Base-by-base conservation (phyloP, 306 rosid genomes). In the Fagus crenata region DNA sequence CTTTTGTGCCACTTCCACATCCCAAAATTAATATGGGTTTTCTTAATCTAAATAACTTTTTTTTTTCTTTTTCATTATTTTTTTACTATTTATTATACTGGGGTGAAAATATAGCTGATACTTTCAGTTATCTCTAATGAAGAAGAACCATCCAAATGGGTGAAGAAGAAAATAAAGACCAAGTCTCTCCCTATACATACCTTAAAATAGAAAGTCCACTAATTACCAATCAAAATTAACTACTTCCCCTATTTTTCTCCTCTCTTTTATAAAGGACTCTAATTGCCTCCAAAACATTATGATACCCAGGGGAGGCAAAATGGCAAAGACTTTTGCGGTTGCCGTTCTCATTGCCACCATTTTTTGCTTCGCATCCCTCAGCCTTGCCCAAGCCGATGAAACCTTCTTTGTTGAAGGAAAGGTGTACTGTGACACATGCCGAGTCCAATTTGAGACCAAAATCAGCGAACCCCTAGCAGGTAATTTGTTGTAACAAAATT, bases 381-480 rank as follows among this genome's bases (percentile, higher is more conserved):
- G n/a, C 4, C 15, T 28, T 40, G 75, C 76, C 64, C 43, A 41
- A 46, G 51, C 51, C 51, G 11, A 17, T 12, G 53, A n/a, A 28
- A 9, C 32, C 22, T 28, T 78, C 55, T 41, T 31, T 11, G 78
- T 79, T 4, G 78, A 79, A 49, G 82, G 82, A 11, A 79, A 41
- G 32, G 69, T 79, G 35, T 79, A 79, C 40, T 79, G 82, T n/a
- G 82, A 79, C 41, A 76, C 82, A 75, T 79, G 82, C 55, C 74
- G 78, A 0, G 78, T 79, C 65, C 78, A 65, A 54, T 79, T 79
- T 77, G 74, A 61, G 15, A 79, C 82, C 0, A 79, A 67, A 32
- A 55, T 79, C 28, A 73, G 78, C 46, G 17, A 32, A 31, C 58
- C 73, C 31, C 0, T 79, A 4, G 68, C 53, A 6, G 82, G 82